These are phyloP conservation scores for Penicillium herquei DNA, from an alignment of 495 filamentous ascomycete genomes.

Conservation along the genomic window DNA sequence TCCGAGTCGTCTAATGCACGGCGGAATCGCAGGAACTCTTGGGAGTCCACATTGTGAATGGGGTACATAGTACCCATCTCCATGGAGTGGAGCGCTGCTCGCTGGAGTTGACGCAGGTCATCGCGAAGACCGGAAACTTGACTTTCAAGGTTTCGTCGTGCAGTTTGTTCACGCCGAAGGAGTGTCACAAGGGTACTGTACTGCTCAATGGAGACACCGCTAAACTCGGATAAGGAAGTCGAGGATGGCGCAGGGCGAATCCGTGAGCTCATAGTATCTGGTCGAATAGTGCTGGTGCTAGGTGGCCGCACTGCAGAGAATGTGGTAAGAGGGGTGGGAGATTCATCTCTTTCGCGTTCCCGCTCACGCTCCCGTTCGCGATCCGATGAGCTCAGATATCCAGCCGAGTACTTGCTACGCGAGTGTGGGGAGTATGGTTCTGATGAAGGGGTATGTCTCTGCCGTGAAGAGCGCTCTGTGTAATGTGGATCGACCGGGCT, in stretches of 20 bases:
- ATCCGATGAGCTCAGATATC: slow-evolving; percentile 12
- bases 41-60: slow-evolving; percentile 32
- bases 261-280: slow-evolving; percentile 28
- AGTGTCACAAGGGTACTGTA: slow-evolving; percentile 56
- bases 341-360: slow-evolving; percentile 14
- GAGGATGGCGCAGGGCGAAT: slow-evolving; percentile 33
- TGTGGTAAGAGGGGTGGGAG: slow-evolving; percentile 17
- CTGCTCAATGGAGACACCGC: slow-evolving; percentile 53
- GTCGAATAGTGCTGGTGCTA: slow-evolving; percentile 43
- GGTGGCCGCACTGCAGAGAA: slow-evolving; percentile 26
- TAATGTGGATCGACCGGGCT: slow-evolving; percentile 19
- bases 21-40: slow-evolving; percentile 34
- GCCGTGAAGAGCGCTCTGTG: slow-evolving; percentile 15
- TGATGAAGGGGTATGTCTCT: slow-evolving; percentile 15
- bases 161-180: slow-evolving; percentile 54
- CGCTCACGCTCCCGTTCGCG: slow-evolving; percentile 5
- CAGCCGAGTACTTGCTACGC: slow-evolving; percentile 23
- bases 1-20: slow-evolving; percentile 23
- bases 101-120: slow-evolving; percentile 45
- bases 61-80: slow-evolving; percentile 37
- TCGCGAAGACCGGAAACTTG: slow-evolving; percentile 52
- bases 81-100: slow-evolving; percentile 33
- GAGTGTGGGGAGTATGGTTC: slow-evolving; percentile 11
- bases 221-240: slow-evolving; percentile 31
- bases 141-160: slow-evolving; percentile 51